phyloP scores from a whole-genome alignment of 1,139 yeast genomes.

The Pneumocystis sp. region DNA sequence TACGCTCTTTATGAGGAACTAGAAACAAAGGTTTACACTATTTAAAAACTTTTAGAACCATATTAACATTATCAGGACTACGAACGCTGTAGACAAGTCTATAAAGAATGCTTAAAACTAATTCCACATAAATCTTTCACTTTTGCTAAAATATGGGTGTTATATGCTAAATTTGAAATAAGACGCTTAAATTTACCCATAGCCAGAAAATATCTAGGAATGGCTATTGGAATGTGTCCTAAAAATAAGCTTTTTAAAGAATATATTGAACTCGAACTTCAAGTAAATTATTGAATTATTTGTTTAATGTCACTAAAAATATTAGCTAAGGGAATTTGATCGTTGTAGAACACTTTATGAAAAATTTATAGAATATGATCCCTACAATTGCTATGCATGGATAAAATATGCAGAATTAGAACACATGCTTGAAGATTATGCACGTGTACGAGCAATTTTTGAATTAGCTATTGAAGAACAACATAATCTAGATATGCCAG shows the following conservation, averaged over 20 bases:
- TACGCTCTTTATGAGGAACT: slow-evolving; percentile 54
- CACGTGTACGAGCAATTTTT: slow-evolving; percentile 48
- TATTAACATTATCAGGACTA: slow-evolving; percentile 20
- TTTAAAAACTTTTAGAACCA: not conserved
- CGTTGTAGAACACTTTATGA: slow-evolving; percentile 62
- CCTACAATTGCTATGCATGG: slow-evolving; percentile 35
- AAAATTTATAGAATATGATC: slow-evolving; percentile 44
- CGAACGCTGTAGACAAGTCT: slow-evolving; percentile 37
- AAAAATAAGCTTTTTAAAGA: slow-evolving; percentile 44
- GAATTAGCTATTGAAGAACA: slow-evolving; percentile 31
- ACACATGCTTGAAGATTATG: slow-evolving; percentile 49
- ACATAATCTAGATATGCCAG: slow-evolving; percentile 20
- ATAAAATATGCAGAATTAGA: slow-evolving; percentile 55
- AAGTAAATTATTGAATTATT: not conserved
- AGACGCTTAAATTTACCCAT: slow-evolving; percentile 36
- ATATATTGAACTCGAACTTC: slow-evolving; percentile 40
- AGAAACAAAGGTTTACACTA: slow-evolving; percentile 17
- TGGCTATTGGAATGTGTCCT: slow-evolving; percentile 51
- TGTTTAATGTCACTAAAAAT: not conserved
- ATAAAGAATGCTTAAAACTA: slow-evolving; percentile 33
- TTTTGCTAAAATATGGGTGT: slow-evolving; percentile 62
- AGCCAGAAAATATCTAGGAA: slow-evolving; percentile 62
- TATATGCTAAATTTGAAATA: slow-evolving; percentile 58
- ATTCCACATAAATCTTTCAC: slow-evolving; percentile 49
- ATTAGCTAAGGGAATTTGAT: slow-evolving; percentile 52